Percentiles rank a stretch among this genome's conserved stretches.
These are phyloP conservation scores for Astrothelium macrocarpum DNA, from an alignment of 495 filamentous ascomycete genomes.

Conservation along the genomic window DNA sequence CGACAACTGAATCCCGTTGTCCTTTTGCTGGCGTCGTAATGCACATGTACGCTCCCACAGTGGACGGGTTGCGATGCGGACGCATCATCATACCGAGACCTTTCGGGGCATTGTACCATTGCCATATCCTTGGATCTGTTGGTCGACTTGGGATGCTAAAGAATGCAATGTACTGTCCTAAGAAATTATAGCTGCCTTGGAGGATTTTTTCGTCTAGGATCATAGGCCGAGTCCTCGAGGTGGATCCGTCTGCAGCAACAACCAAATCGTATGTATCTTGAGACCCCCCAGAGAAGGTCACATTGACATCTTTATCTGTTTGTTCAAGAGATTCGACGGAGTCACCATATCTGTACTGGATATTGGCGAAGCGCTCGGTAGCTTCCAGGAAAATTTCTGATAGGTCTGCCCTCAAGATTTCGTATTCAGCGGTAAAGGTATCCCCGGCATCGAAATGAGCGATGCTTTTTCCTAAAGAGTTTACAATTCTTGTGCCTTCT, in stretches of 20 bases:
- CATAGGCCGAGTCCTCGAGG: conserved; percentile 16
- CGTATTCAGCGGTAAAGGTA: conserved; percentile 18
- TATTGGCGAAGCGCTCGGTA: conserved; percentile 6
- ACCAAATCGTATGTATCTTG: conserved; percentile 22
- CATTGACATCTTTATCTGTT: conserved; percentile 13
- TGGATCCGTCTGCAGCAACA: conserved; percentile 23
- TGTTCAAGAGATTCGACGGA: conserved; percentile 12
- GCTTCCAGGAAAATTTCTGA: conserved; percentile 20
- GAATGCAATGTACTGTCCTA: conserved; percentile 22
- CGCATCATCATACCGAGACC: conserved; percentile 13
- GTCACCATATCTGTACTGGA: conserved; percentile 22
- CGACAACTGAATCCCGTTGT: conserved; percentile 6
- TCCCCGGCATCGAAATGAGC: conserved; percentile 15
- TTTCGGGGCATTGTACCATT: conserved; percentile 14
- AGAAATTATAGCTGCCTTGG: conserved; percentile 8
- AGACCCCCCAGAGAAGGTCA: conserved; percentile 16
- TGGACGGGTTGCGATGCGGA: conserved; percentile 11
- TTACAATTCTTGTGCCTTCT: conserved; percentile 16
- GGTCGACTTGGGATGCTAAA: conserved; percentile 22
- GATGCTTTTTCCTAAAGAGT: conserved; percentile 12
- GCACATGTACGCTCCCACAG: conserved; percentile 5
- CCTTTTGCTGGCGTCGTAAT: conserved; percentile 3
- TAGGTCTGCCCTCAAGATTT: conserved; percentile 23
- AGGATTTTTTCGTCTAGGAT: conserved; percentile 16
- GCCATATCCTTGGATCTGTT: neutral